Evolutionary conservation across 495 filamentous ascomycete species (phyloP).

Genomic region (Neurospora pannonica): DNA sequence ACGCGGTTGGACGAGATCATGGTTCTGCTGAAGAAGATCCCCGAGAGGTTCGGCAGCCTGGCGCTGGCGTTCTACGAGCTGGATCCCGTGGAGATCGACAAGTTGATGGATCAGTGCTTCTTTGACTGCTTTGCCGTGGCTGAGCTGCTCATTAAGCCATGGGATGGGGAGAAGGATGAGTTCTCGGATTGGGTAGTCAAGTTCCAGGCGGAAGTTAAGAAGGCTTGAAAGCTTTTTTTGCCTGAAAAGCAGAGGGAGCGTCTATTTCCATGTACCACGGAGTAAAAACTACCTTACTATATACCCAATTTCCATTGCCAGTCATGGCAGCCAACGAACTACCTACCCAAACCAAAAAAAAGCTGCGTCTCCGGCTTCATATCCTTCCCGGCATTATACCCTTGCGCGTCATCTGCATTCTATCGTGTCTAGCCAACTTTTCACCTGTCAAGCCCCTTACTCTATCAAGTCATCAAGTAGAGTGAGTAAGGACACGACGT

Average conservation of each 20-base stretch:
- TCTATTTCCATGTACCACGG: background rate
- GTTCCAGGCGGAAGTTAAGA: constrained; percentile 40
- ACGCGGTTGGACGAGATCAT: constrained; percentile 36
- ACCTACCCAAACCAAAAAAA: background rate
- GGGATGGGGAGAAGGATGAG: constrained; percentile 35
- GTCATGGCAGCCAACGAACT: background rate
- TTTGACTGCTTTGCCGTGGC: constrained; percentile 37
- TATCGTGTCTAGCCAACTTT: background rate
- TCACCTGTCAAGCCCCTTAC: background rate
- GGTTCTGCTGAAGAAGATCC: constrained; percentile 29
- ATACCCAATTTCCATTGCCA: background rate
- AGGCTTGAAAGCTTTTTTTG: constrained; percentile 4
- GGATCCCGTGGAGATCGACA: constrained; percentile 34
- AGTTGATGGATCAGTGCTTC: constrained; percentile 38
- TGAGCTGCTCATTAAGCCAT: constrained; percentile 33
- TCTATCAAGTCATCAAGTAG: background rate
- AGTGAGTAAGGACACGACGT: background rate
- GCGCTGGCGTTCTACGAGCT: constrained; percentile 42
- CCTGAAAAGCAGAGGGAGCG: background rate
- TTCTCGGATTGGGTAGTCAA: constrained; percentile 40
- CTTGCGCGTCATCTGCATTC: background rate
- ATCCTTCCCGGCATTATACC: background rate
- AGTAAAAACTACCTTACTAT: background rate
- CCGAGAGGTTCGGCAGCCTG: constrained; percentile 31
- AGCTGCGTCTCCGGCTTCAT: background rate